phyloP scores from a whole-genome alignment of 75 land plant genomes.

The Pinus taeda region DNA sequence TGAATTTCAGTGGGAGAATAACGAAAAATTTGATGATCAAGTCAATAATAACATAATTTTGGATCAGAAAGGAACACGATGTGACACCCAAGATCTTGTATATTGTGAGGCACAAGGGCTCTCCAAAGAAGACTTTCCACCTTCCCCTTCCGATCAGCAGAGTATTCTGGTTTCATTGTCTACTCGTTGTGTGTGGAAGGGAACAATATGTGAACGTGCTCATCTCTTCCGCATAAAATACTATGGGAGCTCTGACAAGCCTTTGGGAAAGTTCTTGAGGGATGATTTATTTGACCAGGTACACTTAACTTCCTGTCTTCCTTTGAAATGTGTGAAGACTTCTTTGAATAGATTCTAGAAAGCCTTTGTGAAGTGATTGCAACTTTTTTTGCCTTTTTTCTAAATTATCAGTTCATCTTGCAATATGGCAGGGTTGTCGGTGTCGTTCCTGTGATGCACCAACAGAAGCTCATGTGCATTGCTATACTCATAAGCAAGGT shows the following conservation, averaged over 20 bases:
- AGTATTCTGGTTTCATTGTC: slow-evolving; percentile 83
- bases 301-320: not conserved
- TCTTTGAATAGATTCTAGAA: not conserved
- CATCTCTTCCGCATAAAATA: slow-evolving; percentile 77
- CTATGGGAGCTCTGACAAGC: slow-evolving; percentile 81
- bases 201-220: slow-evolving; percentile 63
- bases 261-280: slow-evolving; percentile 75
- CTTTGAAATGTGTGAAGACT: not conserved
- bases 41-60: not conserved
- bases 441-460: slow-evolving; percentile 74
- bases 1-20: not conserved
- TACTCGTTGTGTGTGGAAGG: slow-evolving; percentile 56
- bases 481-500: slow-evolving; percentile 76
- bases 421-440: slow-evolving; percentile 32
- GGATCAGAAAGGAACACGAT: slow-evolving; percentile 1
- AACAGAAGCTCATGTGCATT: slow-evolving; percentile 63
- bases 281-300: slow-evolving; percentile 73
- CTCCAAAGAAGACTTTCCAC: slow-evolving; percentile 8
- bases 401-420: not conserved
- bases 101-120: not conserved
- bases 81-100: not conserved
- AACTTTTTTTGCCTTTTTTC: not conserved
- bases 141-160: slow-evolving; percentile 35
- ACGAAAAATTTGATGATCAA: not conserved
- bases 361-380: not conserved